These are phyloP conservation scores for Penicillium brevicompactum DNA, from an alignment of 2,329 filamentous ascomycete species.

Conservation along the genomic window DNA sequence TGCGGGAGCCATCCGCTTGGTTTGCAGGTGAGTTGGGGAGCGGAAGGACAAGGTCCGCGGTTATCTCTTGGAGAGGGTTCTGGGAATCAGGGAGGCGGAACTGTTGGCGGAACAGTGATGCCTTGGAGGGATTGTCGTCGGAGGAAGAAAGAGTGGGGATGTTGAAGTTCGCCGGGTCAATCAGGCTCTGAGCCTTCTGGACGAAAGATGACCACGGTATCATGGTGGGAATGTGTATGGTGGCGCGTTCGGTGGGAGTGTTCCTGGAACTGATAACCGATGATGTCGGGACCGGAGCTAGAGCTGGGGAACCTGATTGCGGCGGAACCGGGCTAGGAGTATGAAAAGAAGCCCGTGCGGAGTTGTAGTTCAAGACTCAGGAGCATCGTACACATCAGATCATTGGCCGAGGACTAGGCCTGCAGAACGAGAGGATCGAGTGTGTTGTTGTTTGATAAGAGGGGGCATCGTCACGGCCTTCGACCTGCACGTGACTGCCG, in stretches of 20 bases:
- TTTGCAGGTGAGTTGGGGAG: constrained; percentile 61
- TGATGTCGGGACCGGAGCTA: constrained; percentile 27
- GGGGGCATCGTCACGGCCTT: constrained; percentile 18
- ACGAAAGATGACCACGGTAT: constrained; percentile 77
- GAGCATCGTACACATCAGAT: constrained; percentile 35
- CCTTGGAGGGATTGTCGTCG: constrained; percentile 84
- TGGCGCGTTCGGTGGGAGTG: constrained; percentile 2
- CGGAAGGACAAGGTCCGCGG: constrained; percentile 88
- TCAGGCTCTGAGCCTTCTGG: constrained; percentile 92
- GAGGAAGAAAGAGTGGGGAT: constrained; percentile 71
- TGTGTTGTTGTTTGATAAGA: constrained; percentile 26
- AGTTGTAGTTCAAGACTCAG: constrained; percentile 16
- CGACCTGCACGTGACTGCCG: constrained; percentile 19
- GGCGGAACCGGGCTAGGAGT: constrained; percentile 21
- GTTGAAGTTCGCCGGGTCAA: constrained; percentile 82
- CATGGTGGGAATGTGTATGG: constrained; percentile 44
- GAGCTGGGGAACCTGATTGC: constrained; percentile 23
- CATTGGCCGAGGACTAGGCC: constrained; percentile 17
- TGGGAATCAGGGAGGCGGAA: constrained; percentile 93
- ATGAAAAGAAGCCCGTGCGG: constrained; percentile 26
- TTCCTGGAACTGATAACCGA: constrained; percentile 10
- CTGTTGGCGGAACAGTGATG: constrained; percentile 89
- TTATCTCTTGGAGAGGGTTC: constrained; percentile 93
- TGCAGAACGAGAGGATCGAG: constrained; percentile 19
- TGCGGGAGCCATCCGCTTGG: constrained; percentile 63